Conservation (phyloP, 2,329 filamentous ascomycete species). For the Aulographum hederae region DNA sequence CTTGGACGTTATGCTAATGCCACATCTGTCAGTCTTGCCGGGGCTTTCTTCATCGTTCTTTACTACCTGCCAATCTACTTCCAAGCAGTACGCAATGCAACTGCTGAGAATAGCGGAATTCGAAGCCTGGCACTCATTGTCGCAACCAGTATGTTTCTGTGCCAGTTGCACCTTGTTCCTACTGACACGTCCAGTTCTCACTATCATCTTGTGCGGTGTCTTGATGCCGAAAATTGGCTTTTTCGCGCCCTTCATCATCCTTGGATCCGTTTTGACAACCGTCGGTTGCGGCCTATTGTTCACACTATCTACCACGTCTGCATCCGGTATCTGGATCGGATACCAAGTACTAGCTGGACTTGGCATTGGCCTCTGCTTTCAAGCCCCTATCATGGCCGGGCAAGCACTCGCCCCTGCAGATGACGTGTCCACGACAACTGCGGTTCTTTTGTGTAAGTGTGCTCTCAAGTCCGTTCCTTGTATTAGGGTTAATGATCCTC, state of each 20-base stretch:
- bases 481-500: conserved; percentile 14
- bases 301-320: conserved; percentile 19
- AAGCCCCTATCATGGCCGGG: conserved; percentile 33
- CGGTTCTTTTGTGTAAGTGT: not conserved
- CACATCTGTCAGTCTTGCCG: not conserved
- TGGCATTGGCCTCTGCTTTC: conserved; percentile 26
- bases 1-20: not conserved
- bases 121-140: conserved; percentile 7
- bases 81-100: conserved; percentile 11
- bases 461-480: not conserved
- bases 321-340: conserved; percentile 30
- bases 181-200: conserved; percentile 3
- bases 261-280: conserved; percentile 11
- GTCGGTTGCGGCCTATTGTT: conserved; percentile 10
- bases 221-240: not conserved
- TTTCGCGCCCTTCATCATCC: conserved; percentile 8
- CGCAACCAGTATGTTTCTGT: conserved; percentile 6
- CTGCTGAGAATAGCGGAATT: conserved; percentile 10
- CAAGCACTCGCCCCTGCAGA: conserved; percentile 16
- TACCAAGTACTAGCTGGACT: conserved; percentile 33
- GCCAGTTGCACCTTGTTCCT: conserved; percentile 9
- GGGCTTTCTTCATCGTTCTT: conserved; percentile 4
- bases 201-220: conserved; percentile 1
- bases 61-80: conserved; percentile 14
- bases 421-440: conserved; percentile 8